phyloP scores from a whole-genome alignment of 2,329 filamentous ascomycete genomes.

The Beauveria varroae region DNA sequence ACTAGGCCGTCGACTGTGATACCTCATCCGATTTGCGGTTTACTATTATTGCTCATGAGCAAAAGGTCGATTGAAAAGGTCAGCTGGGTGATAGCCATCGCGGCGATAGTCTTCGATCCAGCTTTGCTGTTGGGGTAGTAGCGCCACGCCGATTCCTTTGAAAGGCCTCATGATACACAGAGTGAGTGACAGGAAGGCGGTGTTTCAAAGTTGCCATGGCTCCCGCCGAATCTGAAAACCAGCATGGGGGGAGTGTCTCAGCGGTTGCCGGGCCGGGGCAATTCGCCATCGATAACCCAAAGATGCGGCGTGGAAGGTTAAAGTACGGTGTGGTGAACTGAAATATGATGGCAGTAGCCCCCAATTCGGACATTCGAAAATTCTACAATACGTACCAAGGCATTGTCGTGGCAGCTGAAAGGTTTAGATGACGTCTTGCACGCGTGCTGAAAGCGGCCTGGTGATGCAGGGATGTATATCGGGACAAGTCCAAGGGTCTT shows the following conservation, averaged over 20 bases:
- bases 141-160: constrained; percentile 11
- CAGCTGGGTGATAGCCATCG: constrained; percentile 35
- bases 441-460: no score
- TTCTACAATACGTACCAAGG: no score
- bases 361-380: no score
- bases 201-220: not conserved
- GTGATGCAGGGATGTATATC: no score
- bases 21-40: constrained; percentile 38
- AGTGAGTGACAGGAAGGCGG: not conserved
- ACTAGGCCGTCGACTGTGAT: constrained; percentile 39
- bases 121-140: constrained; percentile 18
- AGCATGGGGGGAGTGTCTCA: not conserved
- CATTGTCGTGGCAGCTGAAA: no score
- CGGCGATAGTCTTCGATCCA: constrained; percentile 26
- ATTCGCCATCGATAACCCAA: not conserved
- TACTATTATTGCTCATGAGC: constrained; percentile 31
- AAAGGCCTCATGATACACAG: constrained; percentile 12
- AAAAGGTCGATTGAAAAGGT: constrained; percentile 34
- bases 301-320: not conserved
- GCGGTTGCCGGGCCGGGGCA: not conserved
- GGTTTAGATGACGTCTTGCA: no score
- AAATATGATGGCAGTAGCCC: no score
- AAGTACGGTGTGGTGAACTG: not conserved
- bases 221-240: not conserved
- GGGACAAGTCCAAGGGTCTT: no score